Percentiles rank a stretch among this genome's conserved stretches.
Conservation (phyloP, 2,329 filamentous ascomycete species). For the Trichophyton verrucosum region DNA sequence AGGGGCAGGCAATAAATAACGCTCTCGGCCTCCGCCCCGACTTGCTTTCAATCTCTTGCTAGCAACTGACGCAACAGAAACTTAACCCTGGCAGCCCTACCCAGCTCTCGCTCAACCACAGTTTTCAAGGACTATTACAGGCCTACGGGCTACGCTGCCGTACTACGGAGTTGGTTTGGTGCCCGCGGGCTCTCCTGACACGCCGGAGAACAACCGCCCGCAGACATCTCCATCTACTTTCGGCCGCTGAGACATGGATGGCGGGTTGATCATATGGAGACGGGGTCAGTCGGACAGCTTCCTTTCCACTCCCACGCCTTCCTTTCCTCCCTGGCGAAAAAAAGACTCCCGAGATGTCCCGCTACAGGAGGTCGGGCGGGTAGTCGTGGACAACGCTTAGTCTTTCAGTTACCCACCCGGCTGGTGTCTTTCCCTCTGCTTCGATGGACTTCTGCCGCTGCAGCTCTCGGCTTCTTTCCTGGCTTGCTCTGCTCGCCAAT, state of each 20-base stretch:
- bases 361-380: neutral
- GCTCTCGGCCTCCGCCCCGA: neutral
- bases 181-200: neutral
- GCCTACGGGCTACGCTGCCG: no score
- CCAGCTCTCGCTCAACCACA: neutral
- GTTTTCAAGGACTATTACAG: neutral
- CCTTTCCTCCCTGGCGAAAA: neutral
- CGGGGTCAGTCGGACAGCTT: neutral
- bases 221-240: neutral
- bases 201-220: neutral
- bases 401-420: neutral
- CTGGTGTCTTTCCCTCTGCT: neutral
- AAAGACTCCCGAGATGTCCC: neutral
- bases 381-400: neutral
- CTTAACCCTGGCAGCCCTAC: neutral
- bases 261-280: neutral
- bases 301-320: neutral
- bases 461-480: neutral
- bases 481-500: neutral
- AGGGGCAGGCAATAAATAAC: constrained; percentile 12
- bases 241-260: neutral
- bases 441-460: neutral
- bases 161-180: neutral
- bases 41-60: neutral
- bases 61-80: constrained; percentile 4